A percentile compares a stretch with the other conserved stretches of the same genome.
These are phyloP conservation scores for Emergomyces africanus DNA, from an alignment of 2,329 filamentous ascomycete genomes.

Conservation along the genomic window DNA sequence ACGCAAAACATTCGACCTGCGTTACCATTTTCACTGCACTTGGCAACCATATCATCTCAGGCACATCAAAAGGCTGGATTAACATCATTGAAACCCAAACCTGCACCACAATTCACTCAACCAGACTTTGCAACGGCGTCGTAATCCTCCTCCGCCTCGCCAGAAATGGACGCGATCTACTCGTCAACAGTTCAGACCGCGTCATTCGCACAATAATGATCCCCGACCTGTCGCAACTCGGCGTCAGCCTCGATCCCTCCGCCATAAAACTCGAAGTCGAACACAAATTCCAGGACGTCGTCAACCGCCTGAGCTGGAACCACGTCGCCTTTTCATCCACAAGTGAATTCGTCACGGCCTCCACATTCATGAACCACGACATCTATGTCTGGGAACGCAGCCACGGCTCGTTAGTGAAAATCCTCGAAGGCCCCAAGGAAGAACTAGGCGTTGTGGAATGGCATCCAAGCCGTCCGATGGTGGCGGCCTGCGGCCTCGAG, in stretches of 20 bases:
- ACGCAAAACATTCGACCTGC: conserved; percentile 90
- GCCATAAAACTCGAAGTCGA: conserved; percentile 83
- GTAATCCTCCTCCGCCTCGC: conserved; percentile 81
- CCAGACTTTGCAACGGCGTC: conserved; percentile 73
- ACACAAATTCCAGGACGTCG: conserved; percentile 96
- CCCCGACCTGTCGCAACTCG: conserved; percentile 53
- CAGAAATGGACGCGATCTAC: conserved; percentile 68
- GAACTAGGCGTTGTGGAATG: conserved; percentile 95
- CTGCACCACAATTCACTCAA: conserved; percentile 74
- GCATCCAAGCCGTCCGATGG: conserved; percentile 78
- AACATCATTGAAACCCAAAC: conserved; percentile 85
- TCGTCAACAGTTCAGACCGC: conserved; percentile 87
- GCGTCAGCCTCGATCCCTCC: conserved; percentile 57
- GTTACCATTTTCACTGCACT: conserved; percentile 76
- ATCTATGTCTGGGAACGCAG: conserved; percentile 97
- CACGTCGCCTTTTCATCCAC: conserved; percentile 90
- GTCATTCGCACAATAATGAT: conserved; percentile 88
- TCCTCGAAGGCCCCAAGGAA: conserved; percentile 91
- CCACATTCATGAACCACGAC: conserved; percentile 96
- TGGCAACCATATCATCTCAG: conserved; percentile 80
- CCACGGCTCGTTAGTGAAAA: conserved; percentile 88
- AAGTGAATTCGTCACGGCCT: conserved; percentile 90
- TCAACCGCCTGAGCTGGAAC: conserved; percentile 92
- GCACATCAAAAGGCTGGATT: conserved; percentile 89
- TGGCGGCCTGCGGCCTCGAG: conserved; percentile 86